Conservation (phyloP, 1,284 basidiomycete species). For the Trametes versicolor region DNA sequence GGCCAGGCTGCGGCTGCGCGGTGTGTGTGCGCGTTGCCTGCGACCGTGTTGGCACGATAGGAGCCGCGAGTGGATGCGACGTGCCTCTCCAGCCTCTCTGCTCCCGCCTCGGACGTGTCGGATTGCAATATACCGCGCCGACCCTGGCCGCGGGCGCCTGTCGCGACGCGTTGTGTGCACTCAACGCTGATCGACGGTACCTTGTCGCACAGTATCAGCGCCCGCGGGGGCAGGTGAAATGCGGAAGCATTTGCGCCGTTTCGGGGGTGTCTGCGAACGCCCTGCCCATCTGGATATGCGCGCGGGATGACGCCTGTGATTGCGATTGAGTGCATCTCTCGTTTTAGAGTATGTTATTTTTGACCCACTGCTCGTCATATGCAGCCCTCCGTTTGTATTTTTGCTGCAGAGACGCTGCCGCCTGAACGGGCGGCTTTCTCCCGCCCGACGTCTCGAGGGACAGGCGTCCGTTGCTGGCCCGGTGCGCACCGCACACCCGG, state of each 20-base stretch:
- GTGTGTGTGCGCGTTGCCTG: not conserved
- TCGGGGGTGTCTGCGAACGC: not conserved
- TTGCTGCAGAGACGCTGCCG: not conserved
- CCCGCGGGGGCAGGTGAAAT: not conserved
- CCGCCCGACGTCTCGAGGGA: not conserved
- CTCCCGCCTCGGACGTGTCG: not conserved
- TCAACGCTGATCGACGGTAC: not conserved
- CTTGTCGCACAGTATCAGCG: not conserved
- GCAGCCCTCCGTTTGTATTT: not conserved
- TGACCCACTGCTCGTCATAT: not conserved
- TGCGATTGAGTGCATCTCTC: conserved; percentile 3
- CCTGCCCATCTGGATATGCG: not conserved
- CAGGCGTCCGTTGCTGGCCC: not conserved
- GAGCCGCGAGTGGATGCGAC: not conserved
- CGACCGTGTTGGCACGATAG: not conserved
- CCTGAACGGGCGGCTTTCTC: not conserved
- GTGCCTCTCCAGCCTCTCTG: not conserved
- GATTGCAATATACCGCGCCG: not conserved
- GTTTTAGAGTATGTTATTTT: conserved; percentile 2
- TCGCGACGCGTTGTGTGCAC: not conserved
- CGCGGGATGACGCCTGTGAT: not conserved
- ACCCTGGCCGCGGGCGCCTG: not conserved
- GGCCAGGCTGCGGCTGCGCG: not conserved
- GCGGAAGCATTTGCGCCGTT: not conserved
- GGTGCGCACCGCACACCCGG: not conserved